A percentile compares a stretch with the other conserved stretches of the same genome.
Conservation (phyloP, 208 protist genomes). For the Leishmania tarentolae region DNA sequence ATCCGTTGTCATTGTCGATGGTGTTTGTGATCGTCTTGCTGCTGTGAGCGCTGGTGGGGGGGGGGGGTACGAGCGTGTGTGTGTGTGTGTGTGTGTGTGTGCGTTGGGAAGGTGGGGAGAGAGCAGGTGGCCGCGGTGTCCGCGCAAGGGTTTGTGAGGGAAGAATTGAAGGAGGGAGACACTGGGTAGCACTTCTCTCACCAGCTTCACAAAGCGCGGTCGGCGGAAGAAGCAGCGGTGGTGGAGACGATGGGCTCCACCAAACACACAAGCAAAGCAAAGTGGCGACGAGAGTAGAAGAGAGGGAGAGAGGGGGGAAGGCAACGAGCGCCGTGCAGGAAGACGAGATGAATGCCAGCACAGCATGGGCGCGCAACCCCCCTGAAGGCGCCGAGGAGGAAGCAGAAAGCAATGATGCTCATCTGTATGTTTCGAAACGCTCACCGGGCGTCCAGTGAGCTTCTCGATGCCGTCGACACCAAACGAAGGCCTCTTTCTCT, state of each 20-base stretch:
- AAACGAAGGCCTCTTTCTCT: background rate
- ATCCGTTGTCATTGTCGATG: conserved; percentile 43
- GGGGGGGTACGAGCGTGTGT: background rate
- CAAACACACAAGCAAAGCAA: background rate
- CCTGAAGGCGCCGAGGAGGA: background rate
- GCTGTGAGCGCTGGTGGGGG: background rate
- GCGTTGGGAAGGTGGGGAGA: background rate
- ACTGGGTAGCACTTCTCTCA: background rate
- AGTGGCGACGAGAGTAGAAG: background rate
- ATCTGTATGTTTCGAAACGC: background rate
- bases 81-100: conserved; percentile 1
- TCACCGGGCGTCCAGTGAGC: background rate
- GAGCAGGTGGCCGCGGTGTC: background rate
- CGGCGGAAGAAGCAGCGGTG: background rate
- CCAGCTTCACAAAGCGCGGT: background rate
- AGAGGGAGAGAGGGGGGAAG: background rate
- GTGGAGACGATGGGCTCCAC: background rate
- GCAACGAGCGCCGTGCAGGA: background rate
- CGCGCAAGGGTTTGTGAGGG: background rate
- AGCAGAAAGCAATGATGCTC: background rate
- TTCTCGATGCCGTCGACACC: background rate
- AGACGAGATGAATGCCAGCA: background rate
- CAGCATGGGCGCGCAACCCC: background rate
- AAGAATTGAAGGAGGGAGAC: background rate
- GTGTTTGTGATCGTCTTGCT: background rate